These are phyloP conservation scores for Brassica juncea DNA, from an alignment of 345 rosid genomes.

Conservation along the genomic window DNA sequence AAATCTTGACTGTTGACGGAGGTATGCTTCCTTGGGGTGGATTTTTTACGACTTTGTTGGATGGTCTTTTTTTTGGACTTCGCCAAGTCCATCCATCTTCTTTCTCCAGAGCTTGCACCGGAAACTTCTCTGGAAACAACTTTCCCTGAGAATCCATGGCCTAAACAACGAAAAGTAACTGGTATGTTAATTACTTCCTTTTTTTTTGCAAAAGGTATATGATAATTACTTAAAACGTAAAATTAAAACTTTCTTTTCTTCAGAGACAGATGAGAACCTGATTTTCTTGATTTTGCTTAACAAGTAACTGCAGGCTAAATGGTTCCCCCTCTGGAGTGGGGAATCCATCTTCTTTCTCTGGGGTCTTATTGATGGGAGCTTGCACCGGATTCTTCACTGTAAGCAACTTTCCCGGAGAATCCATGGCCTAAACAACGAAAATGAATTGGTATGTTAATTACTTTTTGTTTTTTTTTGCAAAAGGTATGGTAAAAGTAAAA, in stretches of 20 bases:
- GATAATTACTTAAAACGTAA: too few species aligned
- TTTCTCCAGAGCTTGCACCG: not conserved
- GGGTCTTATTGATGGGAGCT: not conserved
- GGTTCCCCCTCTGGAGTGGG: too few species aligned
- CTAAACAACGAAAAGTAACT: not conserved
- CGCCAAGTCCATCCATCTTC: not conserved
- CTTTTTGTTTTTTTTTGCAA: not conserved
- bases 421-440: conserved; percentile 12
- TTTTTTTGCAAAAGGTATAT: too few species aligned
- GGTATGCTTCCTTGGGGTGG: not conserved
- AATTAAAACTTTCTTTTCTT: too few species aligned
- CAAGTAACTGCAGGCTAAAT: too few species aligned
- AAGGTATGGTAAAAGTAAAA: not conserved
- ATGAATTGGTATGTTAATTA: not conserved
- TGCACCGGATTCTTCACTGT: conserved; percentile 12
- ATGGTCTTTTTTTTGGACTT: not conserved
- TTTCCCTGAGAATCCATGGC: not conserved
- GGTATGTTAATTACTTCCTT: too few species aligned
- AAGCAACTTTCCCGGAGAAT: conserved; percentile 12
- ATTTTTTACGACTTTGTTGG: not conserved
- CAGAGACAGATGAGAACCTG: too few species aligned
- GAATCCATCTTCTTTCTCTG: conserved; percentile 9
- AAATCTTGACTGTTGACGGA: not conserved
- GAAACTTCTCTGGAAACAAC: not conserved
- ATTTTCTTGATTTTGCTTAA: too few species aligned